A percentile compares a stretch with the other conserved stretches of the same genome.
Conservation (phyloP, 73 alveolate species). For the Diophrys sp. region DNA sequence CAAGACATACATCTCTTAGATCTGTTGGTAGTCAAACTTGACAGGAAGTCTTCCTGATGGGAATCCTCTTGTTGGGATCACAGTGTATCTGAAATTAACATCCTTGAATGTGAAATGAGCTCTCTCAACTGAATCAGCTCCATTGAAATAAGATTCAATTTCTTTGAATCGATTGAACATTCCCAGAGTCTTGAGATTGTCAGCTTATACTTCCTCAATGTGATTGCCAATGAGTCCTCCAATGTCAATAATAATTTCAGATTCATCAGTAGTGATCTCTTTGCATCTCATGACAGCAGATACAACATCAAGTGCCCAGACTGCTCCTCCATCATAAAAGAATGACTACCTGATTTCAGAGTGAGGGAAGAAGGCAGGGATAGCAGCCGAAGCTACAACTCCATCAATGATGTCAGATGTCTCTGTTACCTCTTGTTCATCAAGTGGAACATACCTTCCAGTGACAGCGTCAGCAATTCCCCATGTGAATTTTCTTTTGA, state of each 20-base stretch:
- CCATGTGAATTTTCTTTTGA: slow-evolving; percentile 7
- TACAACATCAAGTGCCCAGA: slow-evolving; percentile 36
- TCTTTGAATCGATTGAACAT: slow-evolving; percentile 12
- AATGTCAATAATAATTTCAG: slow-evolving; percentile 25
- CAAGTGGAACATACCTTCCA: background rate
- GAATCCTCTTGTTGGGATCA: slow-evolving; percentile 19
- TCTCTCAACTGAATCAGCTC: background rate
- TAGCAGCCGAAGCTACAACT: slow-evolving; percentile 48
- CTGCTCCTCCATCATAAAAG: slow-evolving; percentile 69
- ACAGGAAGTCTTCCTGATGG: background rate
- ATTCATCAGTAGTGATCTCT: slow-evolving; percentile 16
- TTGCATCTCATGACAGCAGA: slow-evolving; percentile 40
- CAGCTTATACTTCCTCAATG: slow-evolving; percentile 7
- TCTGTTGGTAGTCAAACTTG: background rate
- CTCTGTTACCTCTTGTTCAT: background rate
- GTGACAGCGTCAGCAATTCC: slow-evolving; percentile 16
- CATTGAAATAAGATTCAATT: slow-evolving; percentile 9
- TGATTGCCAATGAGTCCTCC: background rate
- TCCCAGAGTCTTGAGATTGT: background rate
- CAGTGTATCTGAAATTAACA: slow-evolving; percentile 33
- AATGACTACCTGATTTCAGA: slow-evolving; percentile 5
- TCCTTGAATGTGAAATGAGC: slow-evolving; percentile 21
- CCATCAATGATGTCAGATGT: background rate
- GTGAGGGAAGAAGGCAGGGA: slow-evolving; percentile 61
- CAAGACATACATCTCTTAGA: background rate